phyloP scores from a whole-genome alignment of 2,329 filamentous ascomycete genomes.

The Mollisia scopiformis region DNA sequence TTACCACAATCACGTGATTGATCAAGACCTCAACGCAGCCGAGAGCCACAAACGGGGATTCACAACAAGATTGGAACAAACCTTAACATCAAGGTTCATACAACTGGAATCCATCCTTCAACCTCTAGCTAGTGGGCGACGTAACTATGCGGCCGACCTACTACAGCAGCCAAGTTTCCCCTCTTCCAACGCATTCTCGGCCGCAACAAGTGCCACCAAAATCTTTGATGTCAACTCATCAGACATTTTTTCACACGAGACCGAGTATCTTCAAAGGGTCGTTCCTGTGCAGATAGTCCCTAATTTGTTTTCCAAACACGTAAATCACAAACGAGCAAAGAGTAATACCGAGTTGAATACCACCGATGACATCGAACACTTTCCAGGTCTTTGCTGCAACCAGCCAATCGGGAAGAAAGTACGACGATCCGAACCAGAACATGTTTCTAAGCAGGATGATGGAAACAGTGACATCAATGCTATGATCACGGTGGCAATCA shows the following conservation, averaged over 20 bases:
- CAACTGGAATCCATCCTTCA: too few relatives aligned
- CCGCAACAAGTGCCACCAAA: too few relatives aligned
- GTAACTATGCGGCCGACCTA: too few relatives aligned
- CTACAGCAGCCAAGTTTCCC: too few relatives aligned
- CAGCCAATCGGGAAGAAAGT: conserved; percentile 1
- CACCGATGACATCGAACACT: background rate
- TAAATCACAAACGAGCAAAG: background rate
- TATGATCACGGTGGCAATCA: background rate
- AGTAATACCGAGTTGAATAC: background rate
- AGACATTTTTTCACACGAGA: background rate
- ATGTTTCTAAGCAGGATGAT: conserved; percentile 5
- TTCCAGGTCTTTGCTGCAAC: background rate
- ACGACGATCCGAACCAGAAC: conserved; percentile 9
- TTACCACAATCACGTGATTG: too few relatives aligned
- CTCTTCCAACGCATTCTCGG: too few relatives aligned
- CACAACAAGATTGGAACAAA: too few relatives aligned
- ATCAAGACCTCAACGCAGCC: too few relatives aligned
- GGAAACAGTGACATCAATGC: conserved; percentile 3
- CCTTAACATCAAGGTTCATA: too few relatives aligned
- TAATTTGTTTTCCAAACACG: background rate
- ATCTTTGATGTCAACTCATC: too few relatives aligned
- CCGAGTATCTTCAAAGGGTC: background rate
- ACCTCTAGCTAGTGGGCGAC: too few relatives aligned
- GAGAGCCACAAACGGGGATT: too few relatives aligned
- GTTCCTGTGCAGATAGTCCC: background rate